Evolutionary conservation across 805 yeast species (phyloP).

Genomic region (Metschnikowia shivogae): DNA sequence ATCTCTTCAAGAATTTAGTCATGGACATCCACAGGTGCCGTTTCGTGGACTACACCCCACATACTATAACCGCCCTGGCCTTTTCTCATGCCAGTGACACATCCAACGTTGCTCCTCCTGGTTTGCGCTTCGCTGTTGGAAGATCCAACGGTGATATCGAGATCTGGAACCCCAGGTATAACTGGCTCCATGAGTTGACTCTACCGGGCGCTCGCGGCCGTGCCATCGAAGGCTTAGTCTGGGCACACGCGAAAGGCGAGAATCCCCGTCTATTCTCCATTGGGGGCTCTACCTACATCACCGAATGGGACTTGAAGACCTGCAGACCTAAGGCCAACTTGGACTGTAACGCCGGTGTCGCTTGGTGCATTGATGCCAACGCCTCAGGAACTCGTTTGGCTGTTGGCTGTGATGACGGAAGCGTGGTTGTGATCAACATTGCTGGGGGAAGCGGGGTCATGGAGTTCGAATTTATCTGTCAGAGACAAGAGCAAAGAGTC

Average conservation of each 20-base stretch:
- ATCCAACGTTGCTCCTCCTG: conserved; percentile 38
- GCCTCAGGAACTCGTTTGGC: conserved; percentile 62
- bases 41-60: conserved; percentile 85
- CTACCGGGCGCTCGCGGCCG: conserved; percentile 79
- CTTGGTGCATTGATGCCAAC: conserved; percentile 81
- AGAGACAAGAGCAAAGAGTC: conserved; percentile 80
- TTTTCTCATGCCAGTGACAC: conserved; percentile 52
- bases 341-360: conserved; percentile 89
- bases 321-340: conserved; percentile 70
- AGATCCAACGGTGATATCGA: conserved; percentile 93
- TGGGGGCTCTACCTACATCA: conserved; percentile 86
- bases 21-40: conserved; percentile 89
- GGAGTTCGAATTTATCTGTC: conserved; percentile 71
- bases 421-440: conserved; percentile 79
- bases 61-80: conserved; percentile 73
- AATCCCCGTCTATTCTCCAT: conserved; percentile 77
- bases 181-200: conserved; percentile 73
- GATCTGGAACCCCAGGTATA: conserved; percentile 83
- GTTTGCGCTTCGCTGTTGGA: conserved; percentile 82
- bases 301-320: conserved; percentile 85
- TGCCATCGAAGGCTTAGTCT: conserved; percentile 83
- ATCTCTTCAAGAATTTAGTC: conserved; percentile 6
- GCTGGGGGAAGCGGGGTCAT: conserved; percentile 80
- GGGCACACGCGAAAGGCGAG: conserved; percentile 54
- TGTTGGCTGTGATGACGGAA: conserved; percentile 94